Base-by-base conservation (phyloP, 768 basidiomycete genomes). In the Tylopilus felleus region DNA sequence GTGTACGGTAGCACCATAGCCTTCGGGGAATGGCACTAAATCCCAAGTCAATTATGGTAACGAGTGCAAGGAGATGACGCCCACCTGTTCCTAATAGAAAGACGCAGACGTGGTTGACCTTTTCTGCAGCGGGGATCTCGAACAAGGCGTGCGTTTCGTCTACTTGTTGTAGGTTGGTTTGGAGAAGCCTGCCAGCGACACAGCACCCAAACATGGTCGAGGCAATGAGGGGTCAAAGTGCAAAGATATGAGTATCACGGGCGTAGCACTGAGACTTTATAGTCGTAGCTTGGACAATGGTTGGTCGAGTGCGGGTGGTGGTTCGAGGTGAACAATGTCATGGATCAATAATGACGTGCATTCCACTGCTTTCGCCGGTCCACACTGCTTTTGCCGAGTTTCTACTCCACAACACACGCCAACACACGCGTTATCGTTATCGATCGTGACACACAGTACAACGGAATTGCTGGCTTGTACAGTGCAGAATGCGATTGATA, bases 121-220 rank as follows among this genome's bases (percentile, higher is more conserved):
- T 76, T 54, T 80, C 80, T 0, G 90, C 89, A 23, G 78, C 75
- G 0, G 81, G 78, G 8, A 95, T 77, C 67, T 90, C 83, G 60
- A 93, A 93, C 31, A 84, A 72, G 17, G 88, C 90, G 58, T 93
- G 90, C 0, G 88, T 91, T 39, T 89, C 85, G 66, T 93, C 90
- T 49, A 93, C 77, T 64, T 91, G 88, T 51, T 83, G 82, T 12
- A 91, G 74, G 62, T 92, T 85, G 39, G 90, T 92, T 71, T 92
- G 90, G 10, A 90, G 69, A 25, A 82, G 78, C 57, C 89, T 84
- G 21, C 88, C 88, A 36, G 89, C 88, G 49, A 90, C 85, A 53
- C 82, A 80, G 58, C 88, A 91, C 17, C 88, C 89, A 62, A 91
- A 90, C 88, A 91, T 90, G 6, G 45, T 41, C 6, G 48, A 43